Base-by-base conservation (phyloP, 2,329 filamentous ascomycete species). In the Colletotrichum nymphaeae region DNA sequence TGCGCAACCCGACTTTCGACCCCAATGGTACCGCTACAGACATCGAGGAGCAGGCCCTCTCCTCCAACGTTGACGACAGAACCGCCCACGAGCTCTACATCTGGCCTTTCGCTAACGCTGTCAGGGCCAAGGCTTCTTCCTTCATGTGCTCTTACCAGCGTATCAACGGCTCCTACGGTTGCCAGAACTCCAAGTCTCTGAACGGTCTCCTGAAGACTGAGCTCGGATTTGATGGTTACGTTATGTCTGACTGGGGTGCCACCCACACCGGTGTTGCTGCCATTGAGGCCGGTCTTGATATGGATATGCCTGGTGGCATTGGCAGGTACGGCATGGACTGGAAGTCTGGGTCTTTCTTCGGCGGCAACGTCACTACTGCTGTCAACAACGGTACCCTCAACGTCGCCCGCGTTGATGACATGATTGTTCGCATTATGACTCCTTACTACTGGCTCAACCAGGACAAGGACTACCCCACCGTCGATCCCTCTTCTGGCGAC, bases 11-110 rank as follows among this genome's bases (percentile, higher is more conserved):
- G 7, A 74, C 70, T 1, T 79, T 66, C 57, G 73, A 76, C 19
- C 22, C 73, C 52, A 77, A 80, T 14, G 80, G 78, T 22, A 78
- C 77, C 5, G 2, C 77, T 2, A 77, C 73, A 11, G 77, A 78
- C 22, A 75, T 80, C n/a, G 57, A 72, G 11, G 58, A 73, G n/a
- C 79, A 81, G 73, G 77, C 81, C 6, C 9, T 83, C n/a, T 81
- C 79, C 5, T 72, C 79, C 26, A 90, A 91, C 76, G 86, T 90
- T 16, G 88, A 90, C 66, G 90, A 92, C 78, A 83, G 89, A 7
- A 89, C 90, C 9, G 82, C 91, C 71, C 90, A 92, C 77, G 90
- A 92, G 76, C 76, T 81, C 1, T 82, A 82, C 76, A 80, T 82
- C 46, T 82, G 80, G 80, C 80, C 80, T 6, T 82, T 81, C 49